Base-by-base conservation (phyloP, 176 grass and related monocot genomes). In the Triticum monococcum region DNA sequence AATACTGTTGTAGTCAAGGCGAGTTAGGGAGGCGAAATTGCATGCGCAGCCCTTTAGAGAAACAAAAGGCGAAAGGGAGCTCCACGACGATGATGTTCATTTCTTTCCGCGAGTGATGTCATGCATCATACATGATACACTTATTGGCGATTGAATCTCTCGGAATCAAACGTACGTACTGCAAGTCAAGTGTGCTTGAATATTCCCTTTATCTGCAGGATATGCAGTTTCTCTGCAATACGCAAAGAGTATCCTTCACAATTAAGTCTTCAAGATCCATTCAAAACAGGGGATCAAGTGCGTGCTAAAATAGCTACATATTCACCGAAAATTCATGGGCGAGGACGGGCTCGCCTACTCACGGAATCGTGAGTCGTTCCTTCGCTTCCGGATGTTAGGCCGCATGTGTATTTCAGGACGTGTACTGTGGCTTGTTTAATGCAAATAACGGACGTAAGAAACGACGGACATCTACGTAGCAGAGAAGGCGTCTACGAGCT, bases 71-170 rank as follows among this genome's bases (percentile, higher is more conserved):
- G 52, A 79, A 63, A 17, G 23, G 8, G 17, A 85, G 43, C 1
- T 64, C 8, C 20, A 45, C 33, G 50, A 45, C 33, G 50, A 59
- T 14, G 62, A 30, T 37, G 83, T 17, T 6, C 18, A 2, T 48
- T 62, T 77, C 2, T 81, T 89, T 68, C 61, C 26, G 8, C 7
- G 10, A 75, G n/a, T 62, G 63, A 82, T 25, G 88, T 46, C 83
- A 89, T 63, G 23, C 77, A 45, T 81, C 68, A 75, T 18, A 35
- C 33, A 35, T 30, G 28, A 30, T 30, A 1, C 5, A 17, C 24
- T 41, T 31, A 9, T 23, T 37, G 12, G 16, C 4, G 45, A 65
- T 3, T 31, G 56, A 65, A 73, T 84, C 81, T 89, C 33, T 46
- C 11, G 2, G 5, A 56, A 31, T 72, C 28, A 83, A 81, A n/a